Evolutionary conservation across 768 basidiomycete species (phyloP), one percentile per base, ranked within the genome.

Genomic region (Boletus sp.): DNA sequence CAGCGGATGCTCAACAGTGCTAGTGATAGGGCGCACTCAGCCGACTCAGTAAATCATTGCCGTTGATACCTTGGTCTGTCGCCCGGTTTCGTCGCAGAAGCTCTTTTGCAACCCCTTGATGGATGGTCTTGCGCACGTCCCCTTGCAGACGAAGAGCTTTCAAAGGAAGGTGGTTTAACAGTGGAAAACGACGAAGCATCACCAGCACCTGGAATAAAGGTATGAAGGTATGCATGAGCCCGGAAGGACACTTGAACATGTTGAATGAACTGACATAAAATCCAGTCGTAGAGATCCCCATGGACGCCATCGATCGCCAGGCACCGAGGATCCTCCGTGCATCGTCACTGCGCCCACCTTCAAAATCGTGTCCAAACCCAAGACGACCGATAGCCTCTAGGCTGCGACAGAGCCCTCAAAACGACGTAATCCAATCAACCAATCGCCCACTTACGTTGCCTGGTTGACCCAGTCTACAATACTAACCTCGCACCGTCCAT

Each of bases 41-140:
- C 1, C 48, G 54, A 38, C 54, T 55, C 34, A 55, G 23, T 7
- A 55, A 10, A 55, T 55, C 54, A 19, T 55, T 51, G 8, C 29
- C 42, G 8, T 30, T 55, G 19, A 11, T 5, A 10, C 6, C 29
- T n/a, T 37, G 41, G n/a, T 46, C 42, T 1, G 42, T 17, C 9
- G 11, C 21, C 21, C 38, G 34, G 29, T 46, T 46, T 27, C 52
- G 39, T 21, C 64, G 56, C n/a, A 59, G 35, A 13, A 59, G 39
- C 27, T 59, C 57, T 23, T 48, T 43, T 17, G 57, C 57, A 35
- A 59, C 10, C 0, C 58, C 58, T 21, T 37, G 14, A 10, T 58
- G 57, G 32, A 58, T 58, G 14, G 57, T 58, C 17, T 56, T 44
- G 30, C 57, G 57, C 23, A 58, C 57, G n/a, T 57, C 49, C 40